Percentiles rank a stretch among this genome's conserved stretches.
Evolutionary conservation across 805 yeast species (phyloP).

Genomic region (Wickerhamomyces bovis): DNA sequence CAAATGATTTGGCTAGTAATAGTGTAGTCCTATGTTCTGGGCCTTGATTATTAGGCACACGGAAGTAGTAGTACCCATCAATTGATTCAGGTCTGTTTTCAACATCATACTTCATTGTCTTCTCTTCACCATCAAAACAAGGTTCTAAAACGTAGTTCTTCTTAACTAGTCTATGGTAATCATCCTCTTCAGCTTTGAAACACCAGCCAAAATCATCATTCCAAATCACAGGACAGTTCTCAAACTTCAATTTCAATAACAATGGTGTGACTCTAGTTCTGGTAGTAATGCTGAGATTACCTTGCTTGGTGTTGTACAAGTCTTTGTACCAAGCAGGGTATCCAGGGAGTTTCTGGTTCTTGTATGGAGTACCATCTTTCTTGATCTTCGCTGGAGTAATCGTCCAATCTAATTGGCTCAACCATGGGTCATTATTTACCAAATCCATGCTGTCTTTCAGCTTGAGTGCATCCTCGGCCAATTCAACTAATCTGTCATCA

Average conservation of each 20-base stretch:
- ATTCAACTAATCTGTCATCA: constrained; percentile 46
- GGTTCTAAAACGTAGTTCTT: constrained; percentile 29
- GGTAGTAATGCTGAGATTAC: constrained; percentile 54
- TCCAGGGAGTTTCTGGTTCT: constrained; percentile 79
- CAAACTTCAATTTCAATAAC: constrained; percentile 77
- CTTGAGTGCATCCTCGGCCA: constrained; percentile 55
- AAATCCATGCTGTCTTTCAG: constrained; percentile 36
- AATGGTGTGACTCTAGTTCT: constrained; percentile 74
- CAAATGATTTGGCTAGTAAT: constrained; percentile 71
- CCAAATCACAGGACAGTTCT: constrained; percentile 79
- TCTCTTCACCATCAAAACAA: constrained; percentile 9
- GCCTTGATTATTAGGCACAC: constrained; percentile 87
- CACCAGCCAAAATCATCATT: constrained; percentile 82
- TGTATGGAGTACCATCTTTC: constrained; percentile 62
- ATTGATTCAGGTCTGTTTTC: constrained; percentile 14
- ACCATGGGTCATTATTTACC: constrained; percentile 76
- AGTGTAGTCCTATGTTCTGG: constrained; percentile 65
- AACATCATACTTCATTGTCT: constrained; percentile 3
- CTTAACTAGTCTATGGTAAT: constrained; percentile 25
- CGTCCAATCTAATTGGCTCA: constrained; percentile 85
- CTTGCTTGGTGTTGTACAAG: constrained; percentile 33
- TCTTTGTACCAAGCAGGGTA: constrained; percentile 91
- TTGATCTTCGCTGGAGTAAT: constrained; percentile 52
- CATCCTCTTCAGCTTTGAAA: constrained; percentile 46
- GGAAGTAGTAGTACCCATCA: constrained; percentile 35